Conservation (phyloP, 768 basidiomycete species). For the Rhizopogon roseolus region DNA sequence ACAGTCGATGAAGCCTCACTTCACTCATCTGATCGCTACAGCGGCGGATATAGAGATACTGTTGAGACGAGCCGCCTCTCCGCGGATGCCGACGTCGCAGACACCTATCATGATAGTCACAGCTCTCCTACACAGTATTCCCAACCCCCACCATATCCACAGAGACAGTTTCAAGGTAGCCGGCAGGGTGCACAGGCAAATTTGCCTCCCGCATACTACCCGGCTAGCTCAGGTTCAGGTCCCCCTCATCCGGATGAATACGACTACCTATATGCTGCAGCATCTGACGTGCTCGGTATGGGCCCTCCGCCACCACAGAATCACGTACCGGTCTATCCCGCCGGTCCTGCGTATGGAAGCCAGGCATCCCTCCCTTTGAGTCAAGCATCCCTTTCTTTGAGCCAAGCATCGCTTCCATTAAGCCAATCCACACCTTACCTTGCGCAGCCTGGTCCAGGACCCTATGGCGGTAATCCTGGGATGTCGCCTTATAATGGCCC, state of each 20-base stretch:
- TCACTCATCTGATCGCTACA: constrained; percentile 29
- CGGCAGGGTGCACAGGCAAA: constrained; percentile 26
- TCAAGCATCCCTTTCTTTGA: constrained; percentile 18
- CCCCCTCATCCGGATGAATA: constrained; percentile 37
- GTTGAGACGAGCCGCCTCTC: constrained; percentile 18
- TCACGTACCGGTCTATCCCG: constrained; percentile 14
- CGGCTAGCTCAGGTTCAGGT: constrained; percentile 1
- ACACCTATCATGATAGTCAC: constrained; percentile 34
- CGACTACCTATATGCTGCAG: constrained; percentile 65
- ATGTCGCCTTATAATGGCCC: constrained; percentile 12
- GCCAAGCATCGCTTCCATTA: constrained; percentile 18
- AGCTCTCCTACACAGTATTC: constrained; percentile 11
- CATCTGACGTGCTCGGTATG: constrained; percentile 79
- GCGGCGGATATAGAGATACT: constrained; percentile 21
- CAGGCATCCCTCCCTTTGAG: constrained; percentile 11
- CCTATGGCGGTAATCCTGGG: constrained; percentile 15
- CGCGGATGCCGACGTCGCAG: constrained; percentile 32
- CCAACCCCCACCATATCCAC: constrained; percentile 17
- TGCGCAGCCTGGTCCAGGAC: constrained; percentile 20
- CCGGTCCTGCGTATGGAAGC: constrained; percentile 16
- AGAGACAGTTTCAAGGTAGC: constrained; percentile 15
- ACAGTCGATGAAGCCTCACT: constrained; percentile 19
- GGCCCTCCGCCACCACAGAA: constrained; percentile 42
- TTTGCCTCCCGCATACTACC: constrained; percentile 15
- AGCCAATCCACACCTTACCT: constrained; percentile 29